Base-by-base conservation (phyloP, 2,329 filamentous ascomycete species). In the Aspergillus novoparasiticus region DNA sequence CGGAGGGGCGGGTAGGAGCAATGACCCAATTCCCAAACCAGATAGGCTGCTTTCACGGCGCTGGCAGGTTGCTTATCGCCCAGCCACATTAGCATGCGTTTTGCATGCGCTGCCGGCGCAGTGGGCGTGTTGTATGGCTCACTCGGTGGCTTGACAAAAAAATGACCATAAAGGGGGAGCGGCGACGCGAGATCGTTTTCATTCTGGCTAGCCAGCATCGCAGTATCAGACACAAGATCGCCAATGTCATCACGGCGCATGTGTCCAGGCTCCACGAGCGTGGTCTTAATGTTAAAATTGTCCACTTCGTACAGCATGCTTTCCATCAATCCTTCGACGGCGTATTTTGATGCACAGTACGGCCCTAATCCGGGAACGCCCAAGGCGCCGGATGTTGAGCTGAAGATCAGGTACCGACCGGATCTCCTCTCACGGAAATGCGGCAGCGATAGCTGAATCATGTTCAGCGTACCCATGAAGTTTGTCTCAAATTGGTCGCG, bases 401-500 rank as follows among this genome's bases (percentile, higher is more conserved):
- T 97, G 80, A 98, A 97, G 66, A 98, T 96, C 57, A 98, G 84
- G 76, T 97, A 98, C 34, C 94, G 87, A 1, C 95, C 95, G 1
- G 82, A 83, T 26, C 85, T 85, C 67, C 92, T 89, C 66, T 89
- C 84, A 58, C 94, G 89, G 71, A 98, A 96, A 79, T 96, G 93
- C 0, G 94, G 93, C 43, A 98, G 81, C 1, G 91, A 94, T 23
- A 92, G 83, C 76, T 97, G 93, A 63, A 98, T 90, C 71, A 99
- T 97, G 79, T 98, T 91, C 64, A 98, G 80, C 0, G 93, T 96
- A 59, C 95, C 95, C 84, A 96, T 94, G 78, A 97, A 97, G 78
- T 99, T 99, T 26, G 94, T 97, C 82, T 96, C 93, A 80, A 98
- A 97, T 78, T 98, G 95, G 73, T 96, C 94, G 63, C 93, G 91